Conservation (phyloP, 371 early-diverging fungal genomes). For the Mortierella sp. region DNA sequence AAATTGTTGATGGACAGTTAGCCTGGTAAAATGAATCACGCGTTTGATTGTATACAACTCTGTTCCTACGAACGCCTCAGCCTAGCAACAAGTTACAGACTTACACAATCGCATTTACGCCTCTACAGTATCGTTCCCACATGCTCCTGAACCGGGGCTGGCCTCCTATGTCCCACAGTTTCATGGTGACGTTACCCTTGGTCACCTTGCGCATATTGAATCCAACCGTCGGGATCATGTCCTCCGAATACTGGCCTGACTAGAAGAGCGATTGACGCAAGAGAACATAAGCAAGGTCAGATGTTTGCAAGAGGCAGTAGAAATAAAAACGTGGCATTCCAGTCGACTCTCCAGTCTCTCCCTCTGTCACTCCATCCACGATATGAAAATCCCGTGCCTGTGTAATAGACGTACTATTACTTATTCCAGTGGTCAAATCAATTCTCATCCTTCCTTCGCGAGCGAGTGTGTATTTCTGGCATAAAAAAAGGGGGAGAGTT, state of each 20-base stretch:
- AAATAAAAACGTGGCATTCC: not conserved
- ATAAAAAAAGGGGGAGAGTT: not conserved
- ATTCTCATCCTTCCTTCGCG: too few species aligned
- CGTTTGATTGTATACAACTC: too few species aligned
- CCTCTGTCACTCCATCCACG: too few species aligned
- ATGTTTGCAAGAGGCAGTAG: not conserved
- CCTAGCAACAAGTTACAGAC: slow-evolving; percentile 29
- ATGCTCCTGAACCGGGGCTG: slow-evolving; percentile 91
- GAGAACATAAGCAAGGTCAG: not conserved
- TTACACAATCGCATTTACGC: slow-evolving; percentile 98
- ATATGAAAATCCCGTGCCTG: too few species aligned
- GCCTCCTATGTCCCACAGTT: slow-evolving; percentile 99
- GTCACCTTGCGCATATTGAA: slow-evolving; percentile 98
- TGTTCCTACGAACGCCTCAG: not conserved
- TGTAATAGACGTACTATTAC: too few species aligned
- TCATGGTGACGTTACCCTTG: slow-evolving; percentile 96
- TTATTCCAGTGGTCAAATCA: too few species aligned
- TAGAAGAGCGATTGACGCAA: slow-evolving; percentile 45
- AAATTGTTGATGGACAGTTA: not conserved
- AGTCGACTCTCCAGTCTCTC: not conserved
- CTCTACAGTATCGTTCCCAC: slow-evolving; percentile 98
- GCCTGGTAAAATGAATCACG: too few species aligned
- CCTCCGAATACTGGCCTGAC: slow-evolving; percentile 96
- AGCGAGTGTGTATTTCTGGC: not conserved
- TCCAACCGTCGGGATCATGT: slow-evolving; percentile 98